phyloP scores from a whole-genome alignment of 139 green algal genomes.

The Mychonastes homosphaera region DNA sequence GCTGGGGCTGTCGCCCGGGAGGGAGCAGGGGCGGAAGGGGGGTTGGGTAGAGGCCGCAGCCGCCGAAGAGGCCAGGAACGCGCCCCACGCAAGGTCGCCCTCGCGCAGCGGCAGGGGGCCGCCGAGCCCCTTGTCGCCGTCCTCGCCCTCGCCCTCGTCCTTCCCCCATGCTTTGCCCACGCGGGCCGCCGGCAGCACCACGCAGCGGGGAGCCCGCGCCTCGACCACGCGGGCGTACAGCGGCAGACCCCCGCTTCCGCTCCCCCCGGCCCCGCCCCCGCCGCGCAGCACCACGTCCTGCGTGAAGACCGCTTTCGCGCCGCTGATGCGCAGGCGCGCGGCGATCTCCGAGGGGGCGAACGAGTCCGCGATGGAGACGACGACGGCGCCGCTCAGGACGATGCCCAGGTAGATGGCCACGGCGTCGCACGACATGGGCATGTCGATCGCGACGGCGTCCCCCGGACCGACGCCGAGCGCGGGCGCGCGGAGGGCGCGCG shows the following conservation, averaged over 20 bases:
- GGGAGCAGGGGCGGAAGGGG: too few species aligned
- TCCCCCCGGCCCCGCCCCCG: too few species aligned
- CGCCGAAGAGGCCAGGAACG: slow-evolving; percentile 37
- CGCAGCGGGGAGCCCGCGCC: slow-evolving; percentile 12
- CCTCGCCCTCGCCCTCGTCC: too few species aligned
- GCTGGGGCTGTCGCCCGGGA: slow-evolving; percentile 35
- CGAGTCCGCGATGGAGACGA: slow-evolving; percentile 81
- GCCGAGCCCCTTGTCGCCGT: too few species aligned
- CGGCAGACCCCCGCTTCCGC: slow-evolving; percentile 55
- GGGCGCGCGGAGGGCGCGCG: neutral
- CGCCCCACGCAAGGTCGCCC: slow-evolving; percentile 23
- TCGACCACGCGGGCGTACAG: slow-evolving; percentile 58
- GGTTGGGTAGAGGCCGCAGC: too few species aligned
- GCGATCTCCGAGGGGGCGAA: slow-evolving; percentile 68
- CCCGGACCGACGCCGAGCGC: slow-evolving; percentile 29
- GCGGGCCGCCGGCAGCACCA: slow-evolving; percentile 10
- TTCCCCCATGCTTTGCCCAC: neutral
- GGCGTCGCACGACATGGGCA: slow-evolving; percentile 63
- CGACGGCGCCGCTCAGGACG: slow-evolving; percentile 65
- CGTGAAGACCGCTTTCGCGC: slow-evolving; percentile 63
- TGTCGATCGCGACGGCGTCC: slow-evolving; percentile 58
- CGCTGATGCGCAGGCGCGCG: slow-evolving; percentile 51
- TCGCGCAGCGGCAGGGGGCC: slow-evolving; percentile 8
- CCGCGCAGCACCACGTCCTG: slow-evolving; percentile 69
- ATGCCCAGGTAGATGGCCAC: slow-evolving; percentile 71